These are phyloP conservation scores for Begonia peltatifolia DNA, from an alignment of 306 rosid species.

Conservation along the genomic window DNA sequence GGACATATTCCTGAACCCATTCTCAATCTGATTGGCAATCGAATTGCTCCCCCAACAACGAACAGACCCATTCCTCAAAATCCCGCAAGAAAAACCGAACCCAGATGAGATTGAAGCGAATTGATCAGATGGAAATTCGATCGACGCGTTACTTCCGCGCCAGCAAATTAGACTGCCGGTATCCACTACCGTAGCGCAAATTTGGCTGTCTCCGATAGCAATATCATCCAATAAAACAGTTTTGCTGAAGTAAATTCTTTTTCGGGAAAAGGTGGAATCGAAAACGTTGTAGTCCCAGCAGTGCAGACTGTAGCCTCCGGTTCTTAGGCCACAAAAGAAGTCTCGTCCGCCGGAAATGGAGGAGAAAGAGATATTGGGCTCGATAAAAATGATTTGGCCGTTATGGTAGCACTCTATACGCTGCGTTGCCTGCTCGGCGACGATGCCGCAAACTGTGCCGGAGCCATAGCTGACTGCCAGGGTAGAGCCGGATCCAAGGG, in stretches of 20 bases:
- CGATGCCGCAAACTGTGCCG: constrained; percentile 60
- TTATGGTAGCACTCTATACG: constrained; percentile 45
- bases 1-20: constrained; percentile 30
- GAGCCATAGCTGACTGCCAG: constrained; percentile 40
- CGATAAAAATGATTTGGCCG: constrained; percentile 20
- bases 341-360: constrained; percentile 55
- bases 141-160: constrained; percentile 14
- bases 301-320: constrained; percentile 31
- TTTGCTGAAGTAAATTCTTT: constrained; percentile 27
- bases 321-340: constrained; percentile 55
- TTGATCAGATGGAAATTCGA: constrained; percentile 12
- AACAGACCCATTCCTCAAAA: constrained; percentile 18
- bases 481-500: constrained; percentile 68
- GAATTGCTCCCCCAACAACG: constrained; percentile 50
- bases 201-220: constrained; percentile 46
- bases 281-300: constrained; percentile 37
- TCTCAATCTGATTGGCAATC: constrained; percentile 19
- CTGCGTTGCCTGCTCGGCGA: constrained; percentile 28
- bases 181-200: constrained; percentile 43
- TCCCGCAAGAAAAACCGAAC: constrained; percentile 67
- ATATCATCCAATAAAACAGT: constrained; percentile 37
- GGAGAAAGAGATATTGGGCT: constrained; percentile 38
- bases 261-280: constrained; percentile 12
- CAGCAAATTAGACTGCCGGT: constrained; percentile 41
- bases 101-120: constrained; percentile 68